A percentile compares a stretch with the other conserved stretches of the same genome.
phyloP scores from a whole-genome alignment of 495 filamentous ascomycete species.

The Elasticomyces elasticus region DNA sequence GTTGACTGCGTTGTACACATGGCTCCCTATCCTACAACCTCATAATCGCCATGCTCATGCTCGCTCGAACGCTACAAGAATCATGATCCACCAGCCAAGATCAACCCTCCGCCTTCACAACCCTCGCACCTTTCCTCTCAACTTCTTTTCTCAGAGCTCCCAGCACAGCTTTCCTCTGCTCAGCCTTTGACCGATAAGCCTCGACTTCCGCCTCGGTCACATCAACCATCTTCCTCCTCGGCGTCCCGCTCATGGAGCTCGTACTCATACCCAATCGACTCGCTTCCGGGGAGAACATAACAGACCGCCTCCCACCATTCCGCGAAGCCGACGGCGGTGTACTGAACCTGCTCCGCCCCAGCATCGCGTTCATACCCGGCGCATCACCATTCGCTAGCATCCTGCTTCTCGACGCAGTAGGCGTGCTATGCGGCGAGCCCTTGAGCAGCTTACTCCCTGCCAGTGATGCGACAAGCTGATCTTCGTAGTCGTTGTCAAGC shows the following conservation, averaged over 20 bases:
- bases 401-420: slow-evolving; percentile 15
- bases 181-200: slow-evolving; percentile 47
- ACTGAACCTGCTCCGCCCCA: slow-evolving; percentile 31
- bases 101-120: slow-evolving; percentile 12
- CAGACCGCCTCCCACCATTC: slow-evolving; percentile 25
- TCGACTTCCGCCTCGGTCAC: slow-evolving; percentile 41
- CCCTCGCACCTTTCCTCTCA: slow-evolving; percentile 26
- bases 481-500: slow-evolving; percentile 15
- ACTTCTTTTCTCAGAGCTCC: slow-evolving; percentile 35
- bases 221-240: slow-evolving; percentile 24
- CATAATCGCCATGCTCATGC: no score
- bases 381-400: slow-evolving; percentile 14
- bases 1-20: no score
- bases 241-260: slow-evolving; percentile 39
- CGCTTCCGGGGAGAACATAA: slow-evolving; percentile 33
- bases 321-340: slow-evolving; percentile 7
- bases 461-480: slow-evolving; percentile 16
- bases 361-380: slow-evolving; percentile 21
- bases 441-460: slow-evolving; percentile 4
- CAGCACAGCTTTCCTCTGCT: slow-evolving; percentile 46
- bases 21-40: no score
- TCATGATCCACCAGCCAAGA: neutral
- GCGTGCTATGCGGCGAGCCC: neutral
- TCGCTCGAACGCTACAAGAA: neutral
- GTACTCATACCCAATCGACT: slow-evolving; percentile 33